Base-by-base conservation (phyloP, 805 yeast genomes). In the Schwanniomyces pseudopolymorphus region DNA sequence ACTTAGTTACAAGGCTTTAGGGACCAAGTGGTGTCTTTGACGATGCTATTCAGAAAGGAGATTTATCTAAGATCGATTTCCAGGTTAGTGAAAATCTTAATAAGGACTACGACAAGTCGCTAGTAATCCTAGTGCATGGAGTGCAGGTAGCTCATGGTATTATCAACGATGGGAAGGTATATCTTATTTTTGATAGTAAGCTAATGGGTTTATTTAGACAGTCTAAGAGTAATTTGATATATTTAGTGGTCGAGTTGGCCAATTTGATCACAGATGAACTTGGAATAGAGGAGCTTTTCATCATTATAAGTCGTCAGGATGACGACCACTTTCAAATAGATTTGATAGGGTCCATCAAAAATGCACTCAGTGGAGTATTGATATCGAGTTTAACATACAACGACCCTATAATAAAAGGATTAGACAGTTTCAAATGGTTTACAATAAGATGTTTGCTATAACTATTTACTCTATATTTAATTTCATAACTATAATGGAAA, bases 11-110 rank as follows among this genome's bases (percentile, higher is more conserved):
- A 25, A 27, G 42, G 46, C 46, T 40, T 40, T 50, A 40, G 49
- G 48, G 13, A 51, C 49, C 45, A 48, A 55, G 60, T 62, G 64
- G 64, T 60, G 52, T 55, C 54, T 63, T 60, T 63, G 67, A 63
- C 67, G 52, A 46, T 58, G 67, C 59, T 49, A 60, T 56, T 50
- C 21, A 38, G 13, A 22, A 22, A 14, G 8, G 24, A 16, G 40
- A 38, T 13, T 22, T 38, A 14, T 38, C 40, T 8, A 38, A 38
- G 28, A 19, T 38, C 20, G 11, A 24, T 22, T 9, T 38, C 16
- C 27, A 24, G 21, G 24, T 38, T 14, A 38, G 31, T 8, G 25
- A 38, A 14, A 17, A 38, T 16, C 24, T 38, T 38, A 38, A 38
- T 14, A 24, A 22, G 31, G 20, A 22, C 4, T 38, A 22, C 16